Conservation (phyloP, 768 basidiomycete species). For the Termitomyces sp. region DNA sequence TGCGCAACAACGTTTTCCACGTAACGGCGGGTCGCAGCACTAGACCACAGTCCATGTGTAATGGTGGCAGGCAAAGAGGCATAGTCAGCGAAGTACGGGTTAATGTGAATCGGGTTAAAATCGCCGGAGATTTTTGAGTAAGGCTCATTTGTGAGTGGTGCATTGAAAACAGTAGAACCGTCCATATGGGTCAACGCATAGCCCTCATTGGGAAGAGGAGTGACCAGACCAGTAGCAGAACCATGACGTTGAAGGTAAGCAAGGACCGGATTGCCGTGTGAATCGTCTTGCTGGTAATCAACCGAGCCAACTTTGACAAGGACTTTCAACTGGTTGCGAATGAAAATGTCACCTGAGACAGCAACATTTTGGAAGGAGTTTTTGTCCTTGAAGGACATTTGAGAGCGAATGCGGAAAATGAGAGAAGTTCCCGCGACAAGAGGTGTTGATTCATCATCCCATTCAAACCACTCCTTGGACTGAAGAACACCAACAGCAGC, state of each 20-base stretch:
- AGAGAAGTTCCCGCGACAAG: constrained; percentile 79
- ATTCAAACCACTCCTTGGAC: constrained; percentile 98
- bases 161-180: constrained; percentile 63
- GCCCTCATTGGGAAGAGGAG: constrained; percentile 79
- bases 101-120: constrained; percentile 98
- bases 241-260: constrained; percentile 94
- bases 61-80: constrained; percentile 94
- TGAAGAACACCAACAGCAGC: constrained; percentile 86
- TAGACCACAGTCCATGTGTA: constrained; percentile 97
- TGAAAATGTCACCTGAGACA: constrained; percentile 82
- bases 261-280: constrained; percentile 90
- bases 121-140: constrained; percentile 97
- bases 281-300: constrained; percentile 83
- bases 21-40: constrained; percentile 89
- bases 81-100: constrained; percentile 96
- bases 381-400: constrained; percentile 90
- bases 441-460: constrained; percentile 81
- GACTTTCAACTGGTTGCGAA: constrained; percentile 84
- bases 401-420: constrained; percentile 86
- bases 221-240: constrained; percentile 67
- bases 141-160: constrained; percentile 91
- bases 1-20: constrained; percentile 94
- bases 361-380: constrained; percentile 75
- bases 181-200: constrained; percentile 75
- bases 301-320: constrained; percentile 87